These are phyloP conservation scores for Candida bentonensis DNA, from an alignment of 805 yeast species.

Conservation along the genomic window DNA sequence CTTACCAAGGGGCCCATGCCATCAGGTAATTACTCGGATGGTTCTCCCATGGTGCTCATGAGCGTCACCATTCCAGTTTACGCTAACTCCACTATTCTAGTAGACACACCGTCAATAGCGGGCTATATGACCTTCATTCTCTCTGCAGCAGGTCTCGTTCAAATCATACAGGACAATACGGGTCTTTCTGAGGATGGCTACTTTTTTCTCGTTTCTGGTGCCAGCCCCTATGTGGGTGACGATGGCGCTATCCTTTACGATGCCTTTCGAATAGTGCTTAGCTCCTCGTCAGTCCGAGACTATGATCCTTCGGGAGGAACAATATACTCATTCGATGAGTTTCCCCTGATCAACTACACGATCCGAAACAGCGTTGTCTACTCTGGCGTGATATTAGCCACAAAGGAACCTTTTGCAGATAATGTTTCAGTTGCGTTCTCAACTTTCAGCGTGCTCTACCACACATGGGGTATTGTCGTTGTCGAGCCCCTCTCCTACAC, in stretches of 20 bases:
- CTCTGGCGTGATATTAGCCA: slow-evolving; percentile 31
- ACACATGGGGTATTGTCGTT: slow-evolving; percentile 61
- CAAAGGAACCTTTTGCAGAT: slow-evolving; percentile 23
- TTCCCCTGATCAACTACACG: slow-evolving; percentile 13
- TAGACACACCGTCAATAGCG: slow-evolving; percentile 40
- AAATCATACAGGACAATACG: slow-evolving; percentile 29
- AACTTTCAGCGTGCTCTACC: slow-evolving; percentile 28
- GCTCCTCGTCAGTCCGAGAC: slow-evolving; percentile 20
- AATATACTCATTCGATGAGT: slow-evolving; percentile 13
- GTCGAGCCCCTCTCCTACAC: slow-evolving; percentile 55
- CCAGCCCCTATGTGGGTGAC: slow-evolving; percentile 8
- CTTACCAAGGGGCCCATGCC: slow-evolving; percentile 52
- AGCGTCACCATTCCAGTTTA: slow-evolving; percentile 69
- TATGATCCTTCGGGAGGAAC: slow-evolving; percentile 4
- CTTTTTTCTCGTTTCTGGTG: slow-evolving; percentile 12
- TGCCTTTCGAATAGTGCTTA: slow-evolving; percentile 9
- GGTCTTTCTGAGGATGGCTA: slow-evolving; percentile 22
- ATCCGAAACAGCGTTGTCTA: slow-evolving; percentile 20
- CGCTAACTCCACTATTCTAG: slow-evolving; percentile 55
- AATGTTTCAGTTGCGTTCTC: slow-evolving; percentile 46
- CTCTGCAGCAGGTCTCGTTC: slow-evolving; percentile 29
- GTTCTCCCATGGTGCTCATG: slow-evolving; percentile 25
- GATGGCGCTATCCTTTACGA: slow-evolving; percentile 9
- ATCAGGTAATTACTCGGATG: slow-evolving; percentile 28
- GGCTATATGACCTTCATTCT: slow-evolving; percentile 58